These are phyloP conservation scores for Mucor ambiguus DNA, from an alignment of 371 early-diverging fungal species.

Conservation along the genomic window DNA sequence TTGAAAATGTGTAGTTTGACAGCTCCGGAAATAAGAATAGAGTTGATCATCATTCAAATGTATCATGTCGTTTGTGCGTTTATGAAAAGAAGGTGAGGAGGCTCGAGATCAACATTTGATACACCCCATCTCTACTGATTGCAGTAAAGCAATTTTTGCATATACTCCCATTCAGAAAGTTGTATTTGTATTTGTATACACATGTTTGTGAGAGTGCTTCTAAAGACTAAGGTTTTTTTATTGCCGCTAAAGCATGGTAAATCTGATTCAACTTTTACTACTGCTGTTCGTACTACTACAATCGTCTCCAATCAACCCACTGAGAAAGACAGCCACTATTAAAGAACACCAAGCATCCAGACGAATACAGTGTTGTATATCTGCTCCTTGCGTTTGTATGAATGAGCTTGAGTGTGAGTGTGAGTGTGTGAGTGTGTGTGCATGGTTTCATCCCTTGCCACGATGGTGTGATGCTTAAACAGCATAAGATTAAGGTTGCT, in stretches of 20 bases:
- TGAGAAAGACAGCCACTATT: not conserved
- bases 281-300: not conserved
- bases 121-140: not conserved
- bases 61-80: too few species aligned
- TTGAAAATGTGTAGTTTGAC: too few species aligned
- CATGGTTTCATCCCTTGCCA: constrained; percentile 1
- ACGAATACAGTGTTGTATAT: not conserved
- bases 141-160: not conserved
- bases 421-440: not conserved
- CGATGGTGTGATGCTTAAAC: not conserved
- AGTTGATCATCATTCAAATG: too few species aligned
- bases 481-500: not conserved
- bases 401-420: not conserved
- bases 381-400: not conserved
- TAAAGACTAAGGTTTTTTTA: not conserved
- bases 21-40: too few species aligned
- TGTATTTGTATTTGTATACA: not conserved
- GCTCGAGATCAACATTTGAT: not conserved
- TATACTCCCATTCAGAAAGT: not conserved
- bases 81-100: too few species aligned
- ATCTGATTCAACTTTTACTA: not conserved
- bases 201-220: not conserved
- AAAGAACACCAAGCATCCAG: not conserved
- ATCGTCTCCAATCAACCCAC: not conserved
- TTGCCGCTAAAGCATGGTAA: not conserved